Conservation (phyloP, 176 grass and related monocot species). For the Thalia dealbata region DNA sequence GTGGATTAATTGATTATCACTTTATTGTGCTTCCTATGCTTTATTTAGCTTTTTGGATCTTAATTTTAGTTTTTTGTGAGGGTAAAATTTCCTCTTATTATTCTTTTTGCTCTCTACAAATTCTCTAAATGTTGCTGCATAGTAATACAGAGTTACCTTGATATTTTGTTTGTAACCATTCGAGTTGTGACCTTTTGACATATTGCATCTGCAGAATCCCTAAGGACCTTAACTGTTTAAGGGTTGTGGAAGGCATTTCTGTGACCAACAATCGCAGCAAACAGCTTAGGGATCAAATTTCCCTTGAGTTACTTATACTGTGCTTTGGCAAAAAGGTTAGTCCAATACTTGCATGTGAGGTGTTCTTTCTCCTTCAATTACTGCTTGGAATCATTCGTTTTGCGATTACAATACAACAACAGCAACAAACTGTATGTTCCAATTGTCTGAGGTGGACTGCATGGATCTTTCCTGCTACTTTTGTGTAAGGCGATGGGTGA, state of each 20-base stretch:
- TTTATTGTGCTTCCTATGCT: background rate
- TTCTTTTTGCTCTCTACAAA: background rate
- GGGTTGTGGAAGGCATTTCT: conserved; percentile 58
- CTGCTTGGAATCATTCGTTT: background rate
- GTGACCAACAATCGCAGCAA: conserved; percentile 41
- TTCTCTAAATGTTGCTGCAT: background rate
- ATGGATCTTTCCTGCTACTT: too few relatives aligned
- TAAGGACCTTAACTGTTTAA: conserved; percentile 74
- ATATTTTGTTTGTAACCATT: background rate
- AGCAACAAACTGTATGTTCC: background rate
- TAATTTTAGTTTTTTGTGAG: too few relatives aligned
- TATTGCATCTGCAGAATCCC: conserved; percentile 37
- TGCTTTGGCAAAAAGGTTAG: conserved; percentile 46
- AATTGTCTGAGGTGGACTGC: background rate
- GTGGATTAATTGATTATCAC: background rate
- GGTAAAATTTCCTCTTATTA: background rate
- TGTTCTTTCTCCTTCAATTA: background rate
- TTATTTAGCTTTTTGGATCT: too few relatives aligned
- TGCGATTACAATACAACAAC: background rate
- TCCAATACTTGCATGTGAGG: background rate
- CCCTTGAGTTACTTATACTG: conserved; percentile 65
- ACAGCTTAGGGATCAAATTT: conserved; percentile 58
- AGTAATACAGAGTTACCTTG: background rate
- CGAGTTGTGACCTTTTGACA: background rate
- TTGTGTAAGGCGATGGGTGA: too few relatives aligned